Conservation (phyloP, 768 basidiomycete genomes). For the Russula foetens region DNA sequence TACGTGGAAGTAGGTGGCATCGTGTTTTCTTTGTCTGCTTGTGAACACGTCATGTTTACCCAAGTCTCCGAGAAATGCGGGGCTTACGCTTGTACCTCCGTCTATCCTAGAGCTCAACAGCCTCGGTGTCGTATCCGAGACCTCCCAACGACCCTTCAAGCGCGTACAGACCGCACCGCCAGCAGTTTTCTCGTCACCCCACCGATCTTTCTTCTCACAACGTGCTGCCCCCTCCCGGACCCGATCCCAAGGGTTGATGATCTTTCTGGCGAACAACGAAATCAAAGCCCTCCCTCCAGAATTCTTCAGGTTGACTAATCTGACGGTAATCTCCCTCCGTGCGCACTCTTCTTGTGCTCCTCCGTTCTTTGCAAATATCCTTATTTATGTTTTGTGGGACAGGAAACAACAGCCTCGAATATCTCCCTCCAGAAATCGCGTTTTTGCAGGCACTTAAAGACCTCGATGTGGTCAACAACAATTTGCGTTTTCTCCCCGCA, state of each 20-base stretch:
- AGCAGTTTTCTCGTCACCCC: constrained; percentile 6
- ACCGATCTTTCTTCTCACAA: neutral
- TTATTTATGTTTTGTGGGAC: neutral
- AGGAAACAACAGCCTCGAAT: constrained; percentile 17
- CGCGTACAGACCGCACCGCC: constrained; percentile 13
- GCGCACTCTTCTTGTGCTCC: neutral
- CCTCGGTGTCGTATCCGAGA: constrained; percentile 6
- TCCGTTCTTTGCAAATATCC: neutral
- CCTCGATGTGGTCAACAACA: constrained; percentile 18
- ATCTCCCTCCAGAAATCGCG: constrained; percentile 16
- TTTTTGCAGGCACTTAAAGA: constrained; percentile 11
- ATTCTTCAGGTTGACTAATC: constrained; percentile 16
- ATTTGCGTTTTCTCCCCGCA: constrained; percentile 17
- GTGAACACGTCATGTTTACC: neutral
- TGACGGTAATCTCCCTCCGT: constrained; percentile 19
- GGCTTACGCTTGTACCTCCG: constrained; percentile 11
- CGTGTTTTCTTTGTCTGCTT: too few species aligned
- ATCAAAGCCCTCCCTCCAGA: constrained; percentile 13
- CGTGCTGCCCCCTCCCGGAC: neutral
- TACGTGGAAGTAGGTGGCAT: constrained; percentile 9
- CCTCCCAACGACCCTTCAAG: constrained; percentile 6
- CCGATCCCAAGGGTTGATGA: constrained; percentile 9
- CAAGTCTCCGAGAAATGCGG: neutral
- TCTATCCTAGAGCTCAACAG: constrained; percentile 10
- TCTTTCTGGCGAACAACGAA: constrained; percentile 17